These are phyloP conservation scores for Diutina neorugosa DNA, from an alignment of 1,139 yeast species.

Conservation along the genomic window DNA sequence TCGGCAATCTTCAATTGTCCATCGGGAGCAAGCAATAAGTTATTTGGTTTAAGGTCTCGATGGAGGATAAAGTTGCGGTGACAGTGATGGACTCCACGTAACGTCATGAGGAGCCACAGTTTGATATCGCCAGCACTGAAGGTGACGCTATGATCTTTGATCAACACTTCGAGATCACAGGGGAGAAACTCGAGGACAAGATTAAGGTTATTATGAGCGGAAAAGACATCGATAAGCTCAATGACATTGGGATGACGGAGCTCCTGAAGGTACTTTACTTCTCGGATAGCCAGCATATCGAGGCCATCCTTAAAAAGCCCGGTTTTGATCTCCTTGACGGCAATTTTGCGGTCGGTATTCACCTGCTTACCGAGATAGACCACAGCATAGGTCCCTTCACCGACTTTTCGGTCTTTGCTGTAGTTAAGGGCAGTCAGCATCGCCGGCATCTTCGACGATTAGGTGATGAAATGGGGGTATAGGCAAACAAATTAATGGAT, in stretches of 20 bases:
- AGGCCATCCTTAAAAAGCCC: constrained; percentile 92
- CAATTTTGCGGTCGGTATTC: constrained; percentile 51
- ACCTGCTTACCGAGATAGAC: constrained; percentile 73
- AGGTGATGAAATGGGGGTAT: neutral
- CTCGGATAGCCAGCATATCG: constrained; percentile 95
- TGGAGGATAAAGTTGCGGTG: constrained; percentile 85
- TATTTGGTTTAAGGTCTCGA: constrained; percentile 79
- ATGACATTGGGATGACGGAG: constrained; percentile 74
- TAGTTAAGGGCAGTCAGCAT: constrained; percentile 12
- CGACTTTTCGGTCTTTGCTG: constrained; percentile 69
- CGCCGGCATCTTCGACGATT: neutral
- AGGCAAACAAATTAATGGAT: no score
- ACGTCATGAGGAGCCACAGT: constrained; percentile 87
- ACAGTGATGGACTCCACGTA: constrained; percentile 90
- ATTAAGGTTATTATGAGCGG: constrained; percentile 60
- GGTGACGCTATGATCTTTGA: constrained; percentile 65
- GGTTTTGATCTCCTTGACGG: constrained; percentile 91
- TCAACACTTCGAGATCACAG: constrained; percentile 79
- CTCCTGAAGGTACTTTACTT: constrained; percentile 87
- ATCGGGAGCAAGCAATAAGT: constrained; percentile 68
- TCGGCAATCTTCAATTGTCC: constrained; percentile 90
- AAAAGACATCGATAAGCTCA: constrained; percentile 77
- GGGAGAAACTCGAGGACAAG: constrained; percentile 87
- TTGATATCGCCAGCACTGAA: constrained; percentile 85
- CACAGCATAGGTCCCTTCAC: constrained; percentile 98